Base-by-base conservation (phyloP, 306 rosid species). In the Carpinus fangiana region DNA sequence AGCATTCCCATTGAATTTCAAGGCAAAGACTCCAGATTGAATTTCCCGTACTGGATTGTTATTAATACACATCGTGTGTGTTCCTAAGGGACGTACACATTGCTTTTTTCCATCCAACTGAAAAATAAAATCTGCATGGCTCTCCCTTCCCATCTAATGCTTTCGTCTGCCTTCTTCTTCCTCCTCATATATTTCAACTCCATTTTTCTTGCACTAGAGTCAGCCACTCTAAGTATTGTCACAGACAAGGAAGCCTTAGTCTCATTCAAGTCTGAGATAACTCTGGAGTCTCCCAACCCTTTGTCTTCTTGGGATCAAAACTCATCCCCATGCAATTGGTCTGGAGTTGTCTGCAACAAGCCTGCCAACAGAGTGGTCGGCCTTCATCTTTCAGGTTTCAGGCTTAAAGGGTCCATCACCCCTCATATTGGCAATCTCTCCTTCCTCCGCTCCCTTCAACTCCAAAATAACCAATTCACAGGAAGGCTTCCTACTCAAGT, bases 271-370 rank as follows among this genome's bases (percentile, higher is more conserved):
- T 89, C 93, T 31, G 77, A 76, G 26, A 56, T 89, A 5, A 84
- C 18, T 7, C 12, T 57, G 66, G 79, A 89, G 8, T 38, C 43
- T 79, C 17, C 82, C 12, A 64, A 74, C 53, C 77, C 76, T 43
- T 69, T 85, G 20, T 81, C 85, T 16, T 84, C 88, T 57, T 89
- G 92, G 97, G 76, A 54, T 79, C 80, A 79, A 0, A 77, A 62
- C 20, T 81, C 89, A 56, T 79, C 88, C 1, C 90, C 90, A 1
- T 89, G 92, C 84, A 81, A 89, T 28, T 91, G 97, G 97, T 87
- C 87, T 5, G 93, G 92, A 76, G 89, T 93, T 4, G 43, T 46
- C 2, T 91, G 98, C 83, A 84, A 74, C 74, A 82, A 31, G 26
- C 69, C 45, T 43, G 53, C 59, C 47, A 72, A 76, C 1, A 85